Evolutionary conservation across 345 rosid species (phyloP), one percentile per base, ranked within the genome.

Genomic region (Murraya koenigii): DNA sequence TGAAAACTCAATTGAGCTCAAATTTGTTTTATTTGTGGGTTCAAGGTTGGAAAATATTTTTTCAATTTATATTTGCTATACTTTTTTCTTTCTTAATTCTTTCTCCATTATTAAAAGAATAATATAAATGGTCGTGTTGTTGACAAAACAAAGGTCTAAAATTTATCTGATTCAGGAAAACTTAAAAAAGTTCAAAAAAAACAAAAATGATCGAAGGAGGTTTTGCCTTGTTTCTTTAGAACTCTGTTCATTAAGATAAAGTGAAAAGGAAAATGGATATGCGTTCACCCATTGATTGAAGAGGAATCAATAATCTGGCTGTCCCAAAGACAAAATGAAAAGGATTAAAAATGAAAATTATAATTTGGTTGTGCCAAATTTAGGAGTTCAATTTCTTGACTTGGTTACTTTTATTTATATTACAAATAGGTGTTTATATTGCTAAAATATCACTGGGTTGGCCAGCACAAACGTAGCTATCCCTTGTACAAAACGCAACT

Each of bases 401-500:
- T 63, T 17, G 38, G 38, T 63, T 19, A 17, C 35, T 19, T 63
- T 32, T 32, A 7, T 49, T 49, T 49, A 49, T 49, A 49, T 6
- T 11, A 7, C 39, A 63, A 63, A 63, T 63, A 30, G 66, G 15
- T 28, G 15, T 0, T 10, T 32, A 30, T 28, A 28, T 62, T 14
- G 17, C 39, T 30, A 6, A 64, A 17, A 26, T 10, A 32, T 36
- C 33, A 39, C 39, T 55, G 59, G 14, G 74, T 69, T 58, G 28
- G 60, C 72, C 66, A 76, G 66, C 72, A 35, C 32, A 5, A 6
- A 56, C 9, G 58, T 71, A 68, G 20, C 62, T 23, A 63, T 74
- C 65, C 76, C 76, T 74, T 74, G 63, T 74, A 10, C 78, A 59
- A 78, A 69, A 77, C 76, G 73, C 15, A 81, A 74, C 73, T 58